These are phyloP conservation scores for Saposhnikovia divaricata DNA, from an alignment of 129 eudicot genomes.

Conservation along the genomic window DNA sequence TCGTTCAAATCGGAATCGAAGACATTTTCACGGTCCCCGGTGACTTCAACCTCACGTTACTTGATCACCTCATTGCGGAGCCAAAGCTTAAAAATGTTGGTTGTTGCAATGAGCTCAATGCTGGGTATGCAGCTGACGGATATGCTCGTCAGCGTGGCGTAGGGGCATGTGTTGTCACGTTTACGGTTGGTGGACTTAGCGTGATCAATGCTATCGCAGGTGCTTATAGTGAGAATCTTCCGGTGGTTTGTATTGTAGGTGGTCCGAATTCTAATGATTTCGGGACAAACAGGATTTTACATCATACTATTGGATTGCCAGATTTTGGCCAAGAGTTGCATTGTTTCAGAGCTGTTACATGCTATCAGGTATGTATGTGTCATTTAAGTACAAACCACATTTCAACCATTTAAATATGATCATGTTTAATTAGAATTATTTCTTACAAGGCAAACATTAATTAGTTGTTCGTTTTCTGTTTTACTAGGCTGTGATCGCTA, in stretches of 20 bases:
- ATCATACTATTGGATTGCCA: conserved; percentile 8
- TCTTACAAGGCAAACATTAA: neutral
- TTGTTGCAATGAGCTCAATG: conserved; percentile 8
- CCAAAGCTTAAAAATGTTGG: neutral
- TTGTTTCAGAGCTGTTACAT: conserved; percentile 3
- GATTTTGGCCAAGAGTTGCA: conserved; percentile 7
- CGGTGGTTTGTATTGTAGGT: neutral
- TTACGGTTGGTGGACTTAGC: conserved; percentile 4
- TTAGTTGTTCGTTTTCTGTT: neutral
- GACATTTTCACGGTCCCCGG: conserved; percentile 5
- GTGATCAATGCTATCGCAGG: conserved; percentile 6
- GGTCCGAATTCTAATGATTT: conserved; percentile 10
- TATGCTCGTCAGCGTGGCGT: conserved; percentile 6
- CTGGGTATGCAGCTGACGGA: conserved; percentile 8
- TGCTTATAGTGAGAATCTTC: conserved; percentile 9
- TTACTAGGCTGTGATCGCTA: conserved; percentile 30
- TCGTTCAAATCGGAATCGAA: neutral
- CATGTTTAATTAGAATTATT: neutral
- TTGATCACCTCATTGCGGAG: conserved; percentile 9
- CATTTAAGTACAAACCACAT: neutral
- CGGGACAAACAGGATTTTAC: conserved; percentile 1
- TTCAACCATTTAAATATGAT: no score
- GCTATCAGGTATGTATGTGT: neutral
- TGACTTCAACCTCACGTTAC: conserved; percentile 11
- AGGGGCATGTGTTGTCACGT: conserved; percentile 5